Conservation (phyloP, 2,329 filamentous ascomycete species). For the Chrysoporthe austroafricana region DNA sequence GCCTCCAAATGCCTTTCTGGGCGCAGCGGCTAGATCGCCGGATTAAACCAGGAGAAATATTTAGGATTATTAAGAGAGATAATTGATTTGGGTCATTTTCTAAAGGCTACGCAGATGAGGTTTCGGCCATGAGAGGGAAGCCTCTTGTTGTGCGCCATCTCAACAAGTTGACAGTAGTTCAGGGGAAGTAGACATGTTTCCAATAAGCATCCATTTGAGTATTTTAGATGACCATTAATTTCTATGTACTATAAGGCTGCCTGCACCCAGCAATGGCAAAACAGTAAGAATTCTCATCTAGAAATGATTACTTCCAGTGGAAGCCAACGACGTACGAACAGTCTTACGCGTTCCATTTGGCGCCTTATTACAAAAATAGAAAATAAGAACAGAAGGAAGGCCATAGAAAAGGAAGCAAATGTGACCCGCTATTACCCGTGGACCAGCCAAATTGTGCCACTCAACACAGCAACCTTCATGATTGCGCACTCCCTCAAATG, state of each 20-base stretch:
- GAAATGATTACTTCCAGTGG: neutral
- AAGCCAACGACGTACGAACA: neutral
- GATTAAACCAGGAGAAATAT: too few species aligned
- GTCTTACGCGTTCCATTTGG: neutral
- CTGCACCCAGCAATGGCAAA: neutral
- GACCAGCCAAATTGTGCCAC: neutral
- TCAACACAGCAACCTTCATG: neutral
- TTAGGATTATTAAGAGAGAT: too few species aligned
- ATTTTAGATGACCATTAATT: neutral
- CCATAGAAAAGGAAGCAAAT: neutral
- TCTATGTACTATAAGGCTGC: neutral
- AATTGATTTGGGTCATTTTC: too few species aligned
- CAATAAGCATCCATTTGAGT: neutral
- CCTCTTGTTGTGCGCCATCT: neutral
- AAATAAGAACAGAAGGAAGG: neutral
- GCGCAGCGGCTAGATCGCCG: too few species aligned
- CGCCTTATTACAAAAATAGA: neutral
- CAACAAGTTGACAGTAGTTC: neutral
- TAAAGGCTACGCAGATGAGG: too few species aligned
- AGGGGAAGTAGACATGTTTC: neutral
- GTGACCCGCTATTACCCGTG: neutral
- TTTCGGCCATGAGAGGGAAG: neutral
- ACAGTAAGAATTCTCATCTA: neutral
- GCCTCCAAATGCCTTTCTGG: too few species aligned
- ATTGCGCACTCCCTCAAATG: conserved; percentile 7